Percentiles rank a stretch among this genome's conserved stretches.
phyloP scores from a whole-genome alignment of 2,329 filamentous ascomycete species.

The Blumeriella jaapii region DNA sequence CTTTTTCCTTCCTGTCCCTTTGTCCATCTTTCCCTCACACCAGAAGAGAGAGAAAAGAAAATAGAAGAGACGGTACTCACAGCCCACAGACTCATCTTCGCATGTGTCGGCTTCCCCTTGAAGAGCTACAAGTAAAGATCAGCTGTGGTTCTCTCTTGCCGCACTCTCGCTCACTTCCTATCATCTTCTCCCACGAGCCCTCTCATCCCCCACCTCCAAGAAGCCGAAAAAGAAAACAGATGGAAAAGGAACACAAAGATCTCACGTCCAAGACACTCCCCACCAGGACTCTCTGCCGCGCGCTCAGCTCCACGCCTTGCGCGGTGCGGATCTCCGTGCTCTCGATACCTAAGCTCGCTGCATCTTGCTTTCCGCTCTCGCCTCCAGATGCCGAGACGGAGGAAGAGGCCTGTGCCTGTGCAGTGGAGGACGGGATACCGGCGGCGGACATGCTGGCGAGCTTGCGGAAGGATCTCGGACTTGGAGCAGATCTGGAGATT shows the following conservation, averaged over 20 bases:
- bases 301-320: slow-evolving; percentile 37
- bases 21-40: background rate
- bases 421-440: slow-evolving; percentile 22
- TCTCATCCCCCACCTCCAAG: too few species aligned
- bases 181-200: background rate
- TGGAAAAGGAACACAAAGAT: slow-evolving; percentile 14
- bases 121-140: slow-evolving; percentile 35
- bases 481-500: too few species aligned
- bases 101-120: slow-evolving; percentile 44
- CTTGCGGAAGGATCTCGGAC: too few species aligned
- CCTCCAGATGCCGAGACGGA: too few species aligned
- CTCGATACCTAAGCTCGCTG: slow-evolving; percentile 32
- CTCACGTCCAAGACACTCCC: slow-evolving; percentile 48
- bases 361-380: background rate
- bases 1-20: background rate
- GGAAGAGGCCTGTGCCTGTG: slow-evolving; percentile 7
- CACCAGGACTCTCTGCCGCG: slow-evolving; percentile 41
- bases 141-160: background rate
- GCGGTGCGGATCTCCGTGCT: slow-evolving; percentile 42
- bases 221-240: too few species aligned
- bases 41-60: background rate
- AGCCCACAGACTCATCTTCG: slow-evolving; percentile 48
- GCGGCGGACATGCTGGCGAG: too few species aligned
- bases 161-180: background rate
- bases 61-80: background rate